Evolutionary conservation across 257 asterid genomes (phyloP), one percentile per base, ranked within the genome.

Genomic region (Nicotiana benthamiana): DNA sequence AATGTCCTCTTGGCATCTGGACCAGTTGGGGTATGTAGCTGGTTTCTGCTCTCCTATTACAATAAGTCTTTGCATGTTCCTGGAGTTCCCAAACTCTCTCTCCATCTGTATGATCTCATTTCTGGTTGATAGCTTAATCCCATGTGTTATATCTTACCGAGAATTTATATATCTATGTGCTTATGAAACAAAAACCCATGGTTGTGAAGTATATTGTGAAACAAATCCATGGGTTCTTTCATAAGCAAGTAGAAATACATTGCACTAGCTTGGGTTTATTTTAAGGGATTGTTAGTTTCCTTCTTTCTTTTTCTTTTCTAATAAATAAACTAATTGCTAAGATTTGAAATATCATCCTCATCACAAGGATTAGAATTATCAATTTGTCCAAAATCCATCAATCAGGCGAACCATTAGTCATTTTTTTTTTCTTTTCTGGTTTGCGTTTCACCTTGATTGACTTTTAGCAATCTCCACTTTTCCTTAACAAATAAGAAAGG

Each of bases 1-100:
- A 96, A 93, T 85, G 96, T 92, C 80, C 97, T 96, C 83, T 86
- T 96, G 77, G 90, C 94, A 82, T 90, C 92, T 79, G 99, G 99
- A 77, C 99, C 99, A 84, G 95, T 93, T 92, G 99, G 99, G 99
- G 99, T 95, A 91, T 65, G 62, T 79, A 59, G 48, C 77, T 51
- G 16, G 66, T 62, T 75, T 20, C 75, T 64, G 36, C 79, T 82
- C 66, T 22, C 66, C 75, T 81, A 18, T 67, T 77, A 48, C 74
- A 16, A 27, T 15, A 63, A 30, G 24, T 8, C 43, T 63, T 65
- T 28, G 46, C 20, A 28, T 64, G 72, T 12, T 16, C 51, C 22
- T 65, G 4, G 24, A 30, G 48, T 28, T 65, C 48, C 20, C 74
- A 65, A 30, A 16, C 22, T 30, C 74, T 65, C 48, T 65, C 13